These are phyloP conservation scores for Nemania sp. DNA, from an alignment of 2,329 filamentous ascomycete genomes.

Conservation along the genomic window DNA sequence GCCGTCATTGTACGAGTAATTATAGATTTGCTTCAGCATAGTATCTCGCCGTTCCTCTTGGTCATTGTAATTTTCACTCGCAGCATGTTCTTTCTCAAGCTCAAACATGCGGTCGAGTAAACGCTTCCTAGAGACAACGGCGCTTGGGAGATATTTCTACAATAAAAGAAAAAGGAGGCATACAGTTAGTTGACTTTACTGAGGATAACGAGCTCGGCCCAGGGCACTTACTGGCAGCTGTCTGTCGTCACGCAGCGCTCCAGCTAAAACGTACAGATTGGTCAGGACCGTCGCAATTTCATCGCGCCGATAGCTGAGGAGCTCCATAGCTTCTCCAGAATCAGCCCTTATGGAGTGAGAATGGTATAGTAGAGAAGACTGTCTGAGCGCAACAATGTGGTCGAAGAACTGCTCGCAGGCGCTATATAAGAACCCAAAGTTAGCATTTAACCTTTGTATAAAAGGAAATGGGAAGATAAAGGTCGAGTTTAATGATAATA, in stretches of 20 bases:
- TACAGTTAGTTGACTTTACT: conserved; percentile 7
- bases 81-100: conserved; percentile 48
- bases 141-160: conserved; percentile 59
- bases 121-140: conserved; percentile 56
- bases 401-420: conserved; percentile 62
- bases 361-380: conserved; percentile 62
- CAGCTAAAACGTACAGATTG: conserved; percentile 62
- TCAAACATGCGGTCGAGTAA: conserved; percentile 56
- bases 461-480: neutral
- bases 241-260: conserved; percentile 55
- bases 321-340: conserved; percentile 51
- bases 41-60: conserved; percentile 43
- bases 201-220: neutral
- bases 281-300: conserved; percentile 61
- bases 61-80: conserved; percentile 32
- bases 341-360: conserved; percentile 56
- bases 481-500: too few relatives aligned
- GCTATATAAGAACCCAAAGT: neutral
- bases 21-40: conserved; percentile 62
- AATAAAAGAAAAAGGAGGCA: too few relatives aligned
- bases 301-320: conserved; percentile 58
- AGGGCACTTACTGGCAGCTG: conserved; percentile 51
- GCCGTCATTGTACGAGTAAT: conserved; percentile 58
- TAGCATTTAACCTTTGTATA: neutral
- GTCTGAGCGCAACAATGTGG: conserved; percentile 60